Conservation (phyloP, 805 yeast species). For the Saccharomyces paradoxus region DNA sequence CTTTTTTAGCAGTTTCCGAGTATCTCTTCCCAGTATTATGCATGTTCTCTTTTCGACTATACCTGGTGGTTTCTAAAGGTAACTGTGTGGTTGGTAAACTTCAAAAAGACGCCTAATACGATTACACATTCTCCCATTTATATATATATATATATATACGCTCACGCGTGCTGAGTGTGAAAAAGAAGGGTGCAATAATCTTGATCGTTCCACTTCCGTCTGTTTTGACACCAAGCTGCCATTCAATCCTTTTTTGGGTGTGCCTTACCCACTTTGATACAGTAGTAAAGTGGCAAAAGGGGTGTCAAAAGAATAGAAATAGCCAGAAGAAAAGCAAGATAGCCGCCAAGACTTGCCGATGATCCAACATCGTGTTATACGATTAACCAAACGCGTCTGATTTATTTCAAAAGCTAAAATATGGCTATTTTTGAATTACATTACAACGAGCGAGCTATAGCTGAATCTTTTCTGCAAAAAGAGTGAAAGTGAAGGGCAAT, state of each 20-base stretch:
- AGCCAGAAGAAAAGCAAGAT: not conserved
- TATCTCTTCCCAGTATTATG: constrained; percentile 23
- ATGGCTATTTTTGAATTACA: not conserved
- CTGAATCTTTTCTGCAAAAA: not conserved
- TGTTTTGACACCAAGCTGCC: not conserved
- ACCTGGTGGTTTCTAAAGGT: not conserved
- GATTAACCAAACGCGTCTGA: not conserved
- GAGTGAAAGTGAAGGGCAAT: not conserved
- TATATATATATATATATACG: not conserved
- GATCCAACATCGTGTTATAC: not conserved
- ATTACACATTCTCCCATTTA: not conserved
- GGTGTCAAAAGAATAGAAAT: not conserved
- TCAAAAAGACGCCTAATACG: not conserved
- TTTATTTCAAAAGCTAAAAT: not conserved
- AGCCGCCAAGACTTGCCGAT: not conserved
- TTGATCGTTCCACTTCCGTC: not conserved
- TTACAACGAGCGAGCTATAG: not conserved
- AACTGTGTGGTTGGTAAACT: not conserved
- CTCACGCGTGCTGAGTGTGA: not conserved
- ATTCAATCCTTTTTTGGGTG: not conserved
- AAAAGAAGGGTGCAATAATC: not conserved
- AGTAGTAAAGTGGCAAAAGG: not conserved
- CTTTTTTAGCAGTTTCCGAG: constrained; percentile 24
- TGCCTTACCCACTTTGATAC: not conserved
- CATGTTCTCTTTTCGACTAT: not conserved